These are phyloP conservation scores for Saccharomycopsis sp. DNA, from an alignment of 805 yeast species.

Conservation along the genomic window DNA sequence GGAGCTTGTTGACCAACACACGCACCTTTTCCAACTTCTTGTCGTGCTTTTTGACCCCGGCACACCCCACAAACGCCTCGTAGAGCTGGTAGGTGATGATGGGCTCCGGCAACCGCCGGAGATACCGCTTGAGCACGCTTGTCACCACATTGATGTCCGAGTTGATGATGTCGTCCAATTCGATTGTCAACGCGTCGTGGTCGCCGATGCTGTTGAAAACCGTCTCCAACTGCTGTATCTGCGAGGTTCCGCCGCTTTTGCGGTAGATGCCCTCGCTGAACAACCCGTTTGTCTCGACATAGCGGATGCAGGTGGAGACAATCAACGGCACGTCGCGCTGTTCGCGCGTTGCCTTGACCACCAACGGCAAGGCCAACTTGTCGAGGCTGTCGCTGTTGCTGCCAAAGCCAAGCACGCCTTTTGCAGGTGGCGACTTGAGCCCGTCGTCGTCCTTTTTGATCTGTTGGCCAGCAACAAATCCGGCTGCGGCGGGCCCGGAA, in stretches of 20 bases:
- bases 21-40: conserved; percentile 38
- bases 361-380: conserved; percentile 39
- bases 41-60: conserved; percentile 27
- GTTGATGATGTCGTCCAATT: conserved; percentile 31
- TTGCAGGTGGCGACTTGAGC: not conserved
- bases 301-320: conserved; percentile 61
- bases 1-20: conserved; percentile 45
- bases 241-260: conserved; percentile 76
- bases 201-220: conserved; percentile 28
- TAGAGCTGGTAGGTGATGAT: conserved; percentile 67
- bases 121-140: conserved; percentile 77
- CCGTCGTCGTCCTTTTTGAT: not conserved
- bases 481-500: not conserved
- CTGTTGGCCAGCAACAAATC: conserved; percentile 3
- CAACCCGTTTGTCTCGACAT: conserved; percentile 73
- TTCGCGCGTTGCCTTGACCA: conserved; percentile 57
- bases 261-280: conserved; percentile 84
- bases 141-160: conserved; percentile 85
- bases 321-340: conserved; percentile 60
- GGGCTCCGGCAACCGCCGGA: conserved; percentile 80
- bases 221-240: conserved; percentile 36
- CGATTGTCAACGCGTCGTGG: conserved; percentile 30
- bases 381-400: not conserved
- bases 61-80: conserved; percentile 54
- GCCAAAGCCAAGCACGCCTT: not conserved